phyloP scores from a whole-genome alignment of 2,329 filamentous ascomycete genomes.

The Colletotrichum sp. region DNA sequence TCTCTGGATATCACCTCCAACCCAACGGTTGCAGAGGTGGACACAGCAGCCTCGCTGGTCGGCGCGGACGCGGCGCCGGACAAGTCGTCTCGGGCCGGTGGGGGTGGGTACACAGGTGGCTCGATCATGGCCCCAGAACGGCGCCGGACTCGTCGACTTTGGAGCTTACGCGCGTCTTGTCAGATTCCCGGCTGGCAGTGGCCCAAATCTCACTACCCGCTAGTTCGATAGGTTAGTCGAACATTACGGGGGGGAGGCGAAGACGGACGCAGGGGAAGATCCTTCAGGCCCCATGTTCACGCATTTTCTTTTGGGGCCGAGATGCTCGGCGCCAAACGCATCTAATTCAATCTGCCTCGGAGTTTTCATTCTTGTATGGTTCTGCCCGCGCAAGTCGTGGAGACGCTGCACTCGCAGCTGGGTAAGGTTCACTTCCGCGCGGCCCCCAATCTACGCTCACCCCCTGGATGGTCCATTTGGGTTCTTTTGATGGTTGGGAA shows the following conservation, averaged over 20 bases:
- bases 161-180: constrained; percentile 1
- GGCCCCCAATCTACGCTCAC: background rate
- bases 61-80: background rate
- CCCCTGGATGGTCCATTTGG: background rate
- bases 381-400: background rate
- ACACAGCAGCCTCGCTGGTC: background rate
- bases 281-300: background rate
- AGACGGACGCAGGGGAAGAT: background rate
- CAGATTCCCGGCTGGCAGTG: background rate
- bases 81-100: background rate
- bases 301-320: background rate
- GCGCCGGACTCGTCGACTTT: constrained; percentile 4
- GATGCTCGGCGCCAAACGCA: constrained; percentile 1
- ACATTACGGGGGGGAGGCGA: background rate
- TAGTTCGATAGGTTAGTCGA: background rate
- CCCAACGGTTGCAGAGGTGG: background rate
- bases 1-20: background rate
- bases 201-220: background rate
- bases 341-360: background rate
- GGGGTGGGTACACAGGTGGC: constrained; percentile 3
- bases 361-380: background rate
- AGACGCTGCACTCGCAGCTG: background rate
- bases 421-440: background rate
- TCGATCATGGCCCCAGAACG: constrained; percentile 10
- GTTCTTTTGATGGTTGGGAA: background rate